Evolutionary conservation across 2,329 filamentous ascomycete genomes (phyloP).

Genomic region (Scortechinia acanthostroma): DNA sequence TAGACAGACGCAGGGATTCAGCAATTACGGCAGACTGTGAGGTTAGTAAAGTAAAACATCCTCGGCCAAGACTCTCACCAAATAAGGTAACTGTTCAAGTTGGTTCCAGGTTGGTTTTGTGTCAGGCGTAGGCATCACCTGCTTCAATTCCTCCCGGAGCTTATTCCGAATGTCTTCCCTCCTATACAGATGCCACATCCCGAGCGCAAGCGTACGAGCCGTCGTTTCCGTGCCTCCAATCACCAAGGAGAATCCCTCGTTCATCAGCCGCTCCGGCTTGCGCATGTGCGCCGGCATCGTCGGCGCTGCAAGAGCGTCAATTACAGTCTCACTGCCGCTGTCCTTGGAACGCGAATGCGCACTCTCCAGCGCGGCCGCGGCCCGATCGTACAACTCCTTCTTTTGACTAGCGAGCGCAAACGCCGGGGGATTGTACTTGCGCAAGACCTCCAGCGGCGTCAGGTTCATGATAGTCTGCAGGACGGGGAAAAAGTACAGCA

Average conservation of each 20-base stretch:
- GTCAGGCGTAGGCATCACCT: conserved; percentile 10
- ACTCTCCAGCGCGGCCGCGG: too few relatives aligned
- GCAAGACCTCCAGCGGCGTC: too few relatives aligned
- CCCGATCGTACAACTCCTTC: too few relatives aligned
- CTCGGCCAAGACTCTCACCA: conserved; percentile 6
- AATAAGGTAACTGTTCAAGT: conserved; percentile 28
- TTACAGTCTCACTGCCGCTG: too few relatives aligned
- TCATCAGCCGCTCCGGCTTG: conserved; percentile 17
- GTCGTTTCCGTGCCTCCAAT: conserved; percentile 29
- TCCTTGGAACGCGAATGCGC: too few relatives aligned
- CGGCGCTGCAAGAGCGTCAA: conserved; percentile 17
- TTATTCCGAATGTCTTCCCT: conserved; percentile 9
- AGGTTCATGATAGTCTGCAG: too few relatives aligned
- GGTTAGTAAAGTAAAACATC: background rate
- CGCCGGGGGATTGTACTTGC: too few relatives aligned
- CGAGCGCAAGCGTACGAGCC: too few relatives aligned
- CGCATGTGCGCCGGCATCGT: conserved; percentile 24
- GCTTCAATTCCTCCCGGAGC: conserved; percentile 14
- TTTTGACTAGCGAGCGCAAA: too few relatives aligned
- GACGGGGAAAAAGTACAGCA: too few relatives aligned
- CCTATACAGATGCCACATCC: too few relatives aligned
- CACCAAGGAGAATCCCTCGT: conserved; percentile 26
- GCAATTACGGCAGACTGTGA: conserved; percentile 9
- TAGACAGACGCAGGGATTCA: conserved; percentile 12
- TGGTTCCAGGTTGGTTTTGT: conserved; percentile 12